Evolutionary conservation across 805 yeast species (phyloP), one percentile per base, ranked within the genome.

Genomic region (Ascoidea asiatica): DNA sequence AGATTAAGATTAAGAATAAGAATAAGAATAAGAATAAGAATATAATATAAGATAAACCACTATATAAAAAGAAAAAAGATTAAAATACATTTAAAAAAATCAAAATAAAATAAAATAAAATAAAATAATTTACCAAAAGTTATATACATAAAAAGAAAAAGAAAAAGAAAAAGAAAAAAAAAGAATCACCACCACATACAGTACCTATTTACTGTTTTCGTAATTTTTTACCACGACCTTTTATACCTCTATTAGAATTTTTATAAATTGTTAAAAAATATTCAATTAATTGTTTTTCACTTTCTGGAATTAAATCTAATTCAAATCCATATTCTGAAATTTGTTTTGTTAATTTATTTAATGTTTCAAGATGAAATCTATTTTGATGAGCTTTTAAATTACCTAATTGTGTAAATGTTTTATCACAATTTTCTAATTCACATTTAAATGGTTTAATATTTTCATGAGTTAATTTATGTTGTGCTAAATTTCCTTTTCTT

Each of bases 311-410:
- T 21, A 56, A 52, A 42, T 62, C 61, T 47, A 66, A 64, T 38
- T 70, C 67, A 3, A 74, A 71, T 19, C 79, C 75, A 44, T 78
- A 61, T 50, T 75, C 79, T 1, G 90, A 88, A 49, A 83, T 62
- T 52, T 70, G 75, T 47, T 69, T 73, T 1, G 94, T 84, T 57
- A 88, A 65, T 29, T 66, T 66, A 51, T 77, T 77, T 50, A 90
- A 67, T 0, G 94, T 79, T 15, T 74, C 75, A 50, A 78, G 62
- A 60, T 88, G 97, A 57, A 88, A 87, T 53, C 89, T 70, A 62
- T 89, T 90, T 58, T 89, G 97, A 61, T 90, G 97, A 1, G 95
- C 84, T 62, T 90, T 89, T 67, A 89, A 71, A 56, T 89, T 89
- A 3, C 97, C 97, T 53, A 89, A 68, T 64, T 89, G 97, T 1